Conservation (phyloP, 371 early-diverging fungal genomes). For the Circinella minor region DNA sequence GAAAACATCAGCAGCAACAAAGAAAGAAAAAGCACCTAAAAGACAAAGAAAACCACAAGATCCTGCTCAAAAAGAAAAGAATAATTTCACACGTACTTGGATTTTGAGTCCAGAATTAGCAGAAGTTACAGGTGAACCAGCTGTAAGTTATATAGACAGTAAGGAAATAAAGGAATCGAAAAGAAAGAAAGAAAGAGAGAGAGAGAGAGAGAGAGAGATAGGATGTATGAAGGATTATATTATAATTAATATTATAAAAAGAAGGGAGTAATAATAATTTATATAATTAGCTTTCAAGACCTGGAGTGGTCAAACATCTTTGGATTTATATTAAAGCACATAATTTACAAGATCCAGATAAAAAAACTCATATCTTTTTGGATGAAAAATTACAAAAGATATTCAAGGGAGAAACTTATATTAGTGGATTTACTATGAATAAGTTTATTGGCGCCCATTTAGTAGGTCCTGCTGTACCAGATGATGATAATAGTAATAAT, state of each 20-base stretch:
- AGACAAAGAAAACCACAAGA: conserved; percentile 16
- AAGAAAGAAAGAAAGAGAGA: too few species aligned
- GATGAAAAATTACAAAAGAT: conserved; percentile 40
- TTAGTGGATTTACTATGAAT: conserved; percentile 46
- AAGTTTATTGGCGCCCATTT: conserved; percentile 45
- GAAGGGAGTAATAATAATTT: background rate
- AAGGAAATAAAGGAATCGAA: too few species aligned
- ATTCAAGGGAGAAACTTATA: conserved; percentile 26
- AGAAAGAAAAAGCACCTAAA: conserved; percentile 9
- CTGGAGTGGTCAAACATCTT: conserved; percentile 47
- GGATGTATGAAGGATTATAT: too few species aligned
- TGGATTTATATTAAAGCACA: conserved; percentile 57
- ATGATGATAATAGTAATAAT: background rate
- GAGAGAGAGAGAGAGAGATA: too few species aligned
- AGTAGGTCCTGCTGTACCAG: conserved; percentile 12
- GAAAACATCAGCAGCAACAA: background rate
- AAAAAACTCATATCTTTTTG: conserved; percentile 41
- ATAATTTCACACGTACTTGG: conserved; percentile 30
- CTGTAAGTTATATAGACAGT: conserved; percentile 21
- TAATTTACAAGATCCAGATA: conserved; percentile 49
- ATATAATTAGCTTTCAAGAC: conserved; percentile 34
- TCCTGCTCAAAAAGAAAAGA: conserved; percentile 16
- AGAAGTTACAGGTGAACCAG: conserved; percentile 29
- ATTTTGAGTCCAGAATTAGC: conserved; percentile 34
- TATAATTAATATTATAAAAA: background rate